Conservation (phyloP, 2,329 filamentous ascomycete species). For the Daldinia eschscholtzii region DNA sequence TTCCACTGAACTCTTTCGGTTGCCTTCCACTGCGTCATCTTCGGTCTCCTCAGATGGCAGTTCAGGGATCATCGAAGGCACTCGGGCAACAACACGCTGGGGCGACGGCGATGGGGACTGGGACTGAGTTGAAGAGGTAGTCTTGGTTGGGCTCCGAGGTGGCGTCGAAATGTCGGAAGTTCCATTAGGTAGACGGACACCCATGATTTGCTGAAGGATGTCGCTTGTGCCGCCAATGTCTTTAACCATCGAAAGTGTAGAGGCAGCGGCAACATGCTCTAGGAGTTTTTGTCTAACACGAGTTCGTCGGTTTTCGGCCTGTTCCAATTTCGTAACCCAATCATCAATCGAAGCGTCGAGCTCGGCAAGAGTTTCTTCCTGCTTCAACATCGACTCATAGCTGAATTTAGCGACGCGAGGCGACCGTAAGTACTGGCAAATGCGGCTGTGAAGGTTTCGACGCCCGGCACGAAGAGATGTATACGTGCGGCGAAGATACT, state of each 20-base stretch:
- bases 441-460: constrained; percentile 80
- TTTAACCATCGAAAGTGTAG: constrained; percentile 61
- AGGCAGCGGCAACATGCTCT: constrained; percentile 82
- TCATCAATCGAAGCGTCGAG: constrained; percentile 84
- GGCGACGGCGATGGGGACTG: constrained; percentile 61
- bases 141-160: constrained; percentile 69
- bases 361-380: constrained; percentile 83
- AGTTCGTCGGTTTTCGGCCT: constrained; percentile 81
- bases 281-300: constrained; percentile 83
- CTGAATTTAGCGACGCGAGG: constrained; percentile 78
- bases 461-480: constrained; percentile 80
- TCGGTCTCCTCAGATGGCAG: constrained; percentile 63
- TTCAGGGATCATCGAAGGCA: constrained; percentile 69
- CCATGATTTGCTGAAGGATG: constrained; percentile 59
- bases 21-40: constrained; percentile 46
- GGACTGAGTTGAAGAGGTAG: constrained; percentile 50
- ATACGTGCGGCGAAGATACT: constrained; percentile 83
- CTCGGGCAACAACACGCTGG: constrained; percentile 64
- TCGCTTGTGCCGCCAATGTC: constrained; percentile 55
- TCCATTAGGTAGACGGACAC: constrained; percentile 54
- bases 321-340: constrained; percentile 83
- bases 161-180: constrained; percentile 66
- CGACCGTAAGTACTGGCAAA: constrained; percentile 81
- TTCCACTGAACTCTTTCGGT: constrained; percentile 46
- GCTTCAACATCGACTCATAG: constrained; percentile 79